Percentiles rank a stretch among this genome's conserved stretches.
Conservation (phyloP, 1,284 basidiomycete species). For the Ceratobasidium sp. region DNA sequence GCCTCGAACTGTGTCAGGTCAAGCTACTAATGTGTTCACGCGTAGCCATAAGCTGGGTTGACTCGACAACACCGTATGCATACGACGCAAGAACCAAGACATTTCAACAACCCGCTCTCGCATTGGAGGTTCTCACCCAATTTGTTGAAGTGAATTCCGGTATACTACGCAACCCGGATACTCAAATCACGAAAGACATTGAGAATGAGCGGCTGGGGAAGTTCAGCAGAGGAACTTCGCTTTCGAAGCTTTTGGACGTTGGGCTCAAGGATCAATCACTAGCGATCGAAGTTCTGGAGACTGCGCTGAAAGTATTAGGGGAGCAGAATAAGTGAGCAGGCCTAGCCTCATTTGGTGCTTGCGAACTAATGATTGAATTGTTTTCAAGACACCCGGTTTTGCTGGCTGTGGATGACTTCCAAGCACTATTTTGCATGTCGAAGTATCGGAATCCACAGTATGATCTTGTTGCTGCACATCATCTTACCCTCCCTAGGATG, state of each 20-base stretch:
- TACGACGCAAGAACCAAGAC: constrained; percentile 83
- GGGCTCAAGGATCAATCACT: constrained; percentile 69
- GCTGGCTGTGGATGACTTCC: constrained; percentile 89
- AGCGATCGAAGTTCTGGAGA: constrained; percentile 76
- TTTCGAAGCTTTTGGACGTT: constrained; percentile 71
- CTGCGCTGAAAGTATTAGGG: constrained; percentile 74
- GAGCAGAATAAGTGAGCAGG: constrained; percentile 73
- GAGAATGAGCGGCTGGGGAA: constrained; percentile 57
- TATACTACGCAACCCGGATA: constrained; percentile 25
- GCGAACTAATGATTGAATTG: background rate
- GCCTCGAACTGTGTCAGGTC: too few relatives aligned
- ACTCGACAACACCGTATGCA: constrained; percentile 80
- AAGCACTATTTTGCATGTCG: constrained; percentile 80
- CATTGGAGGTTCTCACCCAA: constrained; percentile 72
- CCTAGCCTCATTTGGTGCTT: background rate
- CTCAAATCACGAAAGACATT: constrained; percentile 55
- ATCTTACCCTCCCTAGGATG: constrained; percentile 84
- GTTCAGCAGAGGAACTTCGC: constrained; percentile 64
- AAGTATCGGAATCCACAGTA: constrained; percentile 86
- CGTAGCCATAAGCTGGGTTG: constrained; percentile 77
- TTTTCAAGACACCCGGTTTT: constrained; percentile 75
- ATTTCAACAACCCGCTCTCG: constrained; percentile 81
- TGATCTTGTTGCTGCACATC: constrained; percentile 77
- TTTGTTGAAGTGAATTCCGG: constrained; percentile 68
- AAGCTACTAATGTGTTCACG: background rate